Evolutionary conservation across 352 stramenopile genomes (phyloP), one percentile per base, ranked within the genome.

Genomic region (Phytophthora tubulina): DNA sequence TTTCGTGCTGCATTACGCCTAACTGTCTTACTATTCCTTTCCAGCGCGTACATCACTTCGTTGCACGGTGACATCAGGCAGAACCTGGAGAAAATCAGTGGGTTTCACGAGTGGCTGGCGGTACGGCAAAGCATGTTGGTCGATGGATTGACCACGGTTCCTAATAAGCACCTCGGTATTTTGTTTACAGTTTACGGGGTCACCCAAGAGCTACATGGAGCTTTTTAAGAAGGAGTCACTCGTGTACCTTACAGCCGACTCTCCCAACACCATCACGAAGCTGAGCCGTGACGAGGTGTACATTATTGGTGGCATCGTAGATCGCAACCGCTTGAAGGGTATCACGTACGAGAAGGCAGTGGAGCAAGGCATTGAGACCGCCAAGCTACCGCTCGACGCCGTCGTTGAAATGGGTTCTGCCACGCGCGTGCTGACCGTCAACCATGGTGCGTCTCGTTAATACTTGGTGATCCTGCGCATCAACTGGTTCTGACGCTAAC

Each of bases 231-330:
- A 93, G 59, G 82, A 91, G 27, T 88, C 89, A 45, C 80, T 99
- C 41, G 93, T 99, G 15, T 99, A 99, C 72, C 78, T 99, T 32
- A 98, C 96, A 3, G 94, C 94, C 6, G 97, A 99, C 77, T 98
- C 95, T 8, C 84, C 95, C 10, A 97, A 97, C 72, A 96, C 86
- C 30, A 86, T 99, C 64, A 90, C 89, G 15, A 79, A 90, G 35
- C 76, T 99, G 21, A 85, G 96, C 56, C 80, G 87, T 38, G 84
- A 94, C 69, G 96, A 98, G 70, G 88, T 97, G 31, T 99, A 99
- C 77, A 94, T 99, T 46, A 99, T 99, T 73, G 97, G 97, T 15
- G 97, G 97, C 21, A 99, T 99, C 75, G 97, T 99, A 30, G 97
- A 99, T 82, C 86, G 97, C 55, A 99, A 99, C 76, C 89, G 97